Base-by-base conservation (phyloP, 768 basidiomycete genomes). In the Galerina marginata region DNA sequence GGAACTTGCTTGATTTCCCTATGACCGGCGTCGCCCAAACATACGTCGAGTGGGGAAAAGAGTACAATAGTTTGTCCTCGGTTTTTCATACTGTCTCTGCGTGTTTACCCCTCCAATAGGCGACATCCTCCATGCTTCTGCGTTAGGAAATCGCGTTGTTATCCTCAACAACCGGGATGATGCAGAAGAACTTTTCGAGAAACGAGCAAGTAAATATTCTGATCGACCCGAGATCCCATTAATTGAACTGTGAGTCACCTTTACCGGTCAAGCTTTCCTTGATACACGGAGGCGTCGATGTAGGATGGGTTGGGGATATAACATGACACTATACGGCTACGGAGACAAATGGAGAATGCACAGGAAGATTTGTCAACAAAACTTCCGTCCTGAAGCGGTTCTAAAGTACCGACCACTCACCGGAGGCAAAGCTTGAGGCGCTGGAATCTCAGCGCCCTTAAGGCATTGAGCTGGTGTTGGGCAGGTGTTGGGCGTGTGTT, bases 191-290 rank as follows among this genome's bases (percentile, higher is more conserved):
- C 26, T 69, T 2, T 67, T 85, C 14, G 82, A 84, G 61, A 81
- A 79, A 54, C 75, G 80, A 16, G 78, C 80, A 0, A 72, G 77
- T 2, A 77, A 78, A 36, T 82, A 83, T 51, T 81, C 80, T 23
- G 80, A 77, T 59, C 72, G 81, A 5, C 83, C 82, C 16, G 74
- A 76, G 1, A 59, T 60, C 26, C 65, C 67, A n/a, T 61, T 68
- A 1, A 7, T 58, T 6, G 49, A 49, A 10, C 20, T 65, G 66
- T 63, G 44, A 44, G 60, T 11, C 10, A 23, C 26, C 25, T 33
- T 45, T 26, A 5, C 16, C 11, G 7, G 9, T 20, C 4, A 15
- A n/a, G 25, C n/a, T 10, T 14, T n/a, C 4, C 6, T 3, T 15
- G 16, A 36, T 33, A 12, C 3, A 23, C 43, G 3, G 29, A 33